phyloP scores from a whole-genome alignment of 495 filamentous ascomycete species.

The Aspergillus sclerotioniger region DNA sequence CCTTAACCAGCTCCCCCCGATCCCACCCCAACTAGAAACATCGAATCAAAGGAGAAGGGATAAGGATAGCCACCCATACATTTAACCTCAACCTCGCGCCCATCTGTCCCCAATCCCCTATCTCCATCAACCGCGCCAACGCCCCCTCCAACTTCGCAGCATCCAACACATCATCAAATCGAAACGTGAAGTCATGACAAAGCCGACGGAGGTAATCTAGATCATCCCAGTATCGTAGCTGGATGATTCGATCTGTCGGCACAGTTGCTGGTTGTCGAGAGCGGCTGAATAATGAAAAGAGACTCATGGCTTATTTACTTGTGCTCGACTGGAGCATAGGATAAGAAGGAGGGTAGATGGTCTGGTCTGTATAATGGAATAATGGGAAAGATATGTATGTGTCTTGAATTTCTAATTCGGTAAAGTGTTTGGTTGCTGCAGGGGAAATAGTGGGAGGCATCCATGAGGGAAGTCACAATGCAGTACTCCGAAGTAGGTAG shows the following conservation, averaged over 20 bases:
- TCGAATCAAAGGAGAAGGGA: too few relatives aligned
- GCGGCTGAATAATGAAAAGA: neutral
- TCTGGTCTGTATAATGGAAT: too few relatives aligned
- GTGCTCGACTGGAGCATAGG: too few relatives aligned
- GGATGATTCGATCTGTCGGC: slow-evolving; percentile 13
- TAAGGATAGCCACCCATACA: neutral
- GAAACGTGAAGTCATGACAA: slow-evolving; percentile 21
- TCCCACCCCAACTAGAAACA: too few relatives aligned
- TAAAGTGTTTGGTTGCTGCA: too few relatives aligned
- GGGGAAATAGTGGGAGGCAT: too few relatives aligned
- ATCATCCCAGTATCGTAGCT: slow-evolving; percentile 13
- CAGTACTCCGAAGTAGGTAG: too few relatives aligned
- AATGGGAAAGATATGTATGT: too few relatives aligned
- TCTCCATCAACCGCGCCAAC: slow-evolving; percentile 24
- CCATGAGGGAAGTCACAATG: too few relatives aligned
- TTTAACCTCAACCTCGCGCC: neutral
- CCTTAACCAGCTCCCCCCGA: neutral
- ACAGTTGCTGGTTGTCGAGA: slow-evolving; percentile 7
- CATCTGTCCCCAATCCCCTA: neutral
- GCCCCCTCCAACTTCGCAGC: slow-evolving; percentile 36
- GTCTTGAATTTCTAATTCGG: too few relatives aligned
- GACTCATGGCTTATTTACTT: neutral
- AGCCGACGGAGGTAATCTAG: slow-evolving; percentile 11
- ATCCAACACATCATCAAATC: slow-evolving; percentile 50
- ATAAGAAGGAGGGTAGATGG: too few relatives aligned